A percentile compares a stretch with the other conserved stretches of the same genome.
Conservation (phyloP, 345 rosid genomes). For the Citrus glauca region DNA sequence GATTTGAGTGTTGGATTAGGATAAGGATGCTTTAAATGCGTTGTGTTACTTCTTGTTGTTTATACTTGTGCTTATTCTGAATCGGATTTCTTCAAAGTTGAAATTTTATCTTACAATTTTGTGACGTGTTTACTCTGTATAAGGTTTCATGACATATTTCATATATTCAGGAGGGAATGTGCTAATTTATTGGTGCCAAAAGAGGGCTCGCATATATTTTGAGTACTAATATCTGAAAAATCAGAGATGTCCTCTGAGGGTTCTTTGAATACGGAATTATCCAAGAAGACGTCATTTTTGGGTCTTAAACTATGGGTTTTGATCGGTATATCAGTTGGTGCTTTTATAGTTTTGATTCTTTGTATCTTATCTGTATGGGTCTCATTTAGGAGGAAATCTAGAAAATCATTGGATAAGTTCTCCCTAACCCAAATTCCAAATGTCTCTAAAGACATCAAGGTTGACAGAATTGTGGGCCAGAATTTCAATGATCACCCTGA, state of each 20-base stretch:
- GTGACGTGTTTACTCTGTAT: not conserved
- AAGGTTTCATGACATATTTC: constrained; percentile 15
- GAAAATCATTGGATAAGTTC: constrained; percentile 46
- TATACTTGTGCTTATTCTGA: not conserved
- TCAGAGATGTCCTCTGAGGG: constrained; percentile 61
- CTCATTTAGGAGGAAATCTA: constrained; percentile 63
- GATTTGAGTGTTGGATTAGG: constrained; percentile 16
- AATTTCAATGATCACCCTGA: constrained; percentile 43
- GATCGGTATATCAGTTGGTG: constrained; percentile 72
- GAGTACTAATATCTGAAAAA: constrained; percentile 18
- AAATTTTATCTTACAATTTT: not conserved
- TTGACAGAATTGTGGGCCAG: constrained; percentile 66
- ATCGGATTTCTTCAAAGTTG: not conserved
- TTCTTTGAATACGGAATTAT: constrained; percentile 64
- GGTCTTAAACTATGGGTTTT: constrained; percentile 92
- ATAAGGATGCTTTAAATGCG: constrained; percentile 7
- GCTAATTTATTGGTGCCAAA: constrained; percentile 9
- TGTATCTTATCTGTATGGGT: constrained; percentile 78
- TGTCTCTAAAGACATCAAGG: constrained; percentile 81
- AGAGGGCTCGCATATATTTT: constrained; percentile 2
- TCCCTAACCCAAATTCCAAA: constrained; percentile 68
- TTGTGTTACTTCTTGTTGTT: not conserved
- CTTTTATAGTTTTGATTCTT: constrained; percentile 77
- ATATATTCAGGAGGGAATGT: constrained; percentile 30
- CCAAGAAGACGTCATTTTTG: constrained; percentile 71